Base-by-base conservation (phyloP, 139 green algal species). In the Diplosphaera chodatii region DNA sequence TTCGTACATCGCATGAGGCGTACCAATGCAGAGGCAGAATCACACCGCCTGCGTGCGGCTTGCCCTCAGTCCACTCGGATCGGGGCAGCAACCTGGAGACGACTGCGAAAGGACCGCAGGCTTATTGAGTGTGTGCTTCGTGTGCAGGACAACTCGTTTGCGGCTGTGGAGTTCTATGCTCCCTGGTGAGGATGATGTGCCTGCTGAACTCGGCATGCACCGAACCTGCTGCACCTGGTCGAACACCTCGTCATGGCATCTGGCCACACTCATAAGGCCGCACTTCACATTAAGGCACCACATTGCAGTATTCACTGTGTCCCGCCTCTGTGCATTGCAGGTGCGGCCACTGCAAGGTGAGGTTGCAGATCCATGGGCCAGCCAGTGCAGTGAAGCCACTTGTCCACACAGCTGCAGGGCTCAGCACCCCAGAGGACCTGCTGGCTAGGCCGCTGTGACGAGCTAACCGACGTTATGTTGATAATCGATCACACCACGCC, bases 141-240 rank as follows among this genome's bases (percentile, higher is more conserved):
- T 3, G 3, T 25, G 48, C 48, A 59, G 48, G 63, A 72, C 15
- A 75, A 71, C 64, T 25, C 56, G 1, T 75, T 79, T 63, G 63
- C 75, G 0, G 68, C 69, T 8, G 74, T 64, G 2, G 74, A 79
- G 40, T 79, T 79, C 48, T 79, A 79, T 48, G 74, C 74, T 20
- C 68, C 68, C 15, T 79, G 74, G 74, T 75, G 64, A 41, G 32
- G 20, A 5, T 16, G 6, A 10, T 20, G 22, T 41, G 1, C 32
- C 55, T 16, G 22, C 31, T 40, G 27, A 5, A 40, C 13, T 31
- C 22, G 27, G 27, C 33, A 41, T n/a, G n/a, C n/a, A n/a, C n/a
- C n/a, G n/a, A n/a, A n/a, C 67, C 28, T 56, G 40, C 55, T 32
- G 4, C 25, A 10, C 13, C 55, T 13, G 8, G 4, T 18, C 25